Evolutionary conservation across 192 early-diverging fungal species (phyloP), one percentile per base, ranked within the genome.

Genomic region (Gigaspora rosea): DNA sequence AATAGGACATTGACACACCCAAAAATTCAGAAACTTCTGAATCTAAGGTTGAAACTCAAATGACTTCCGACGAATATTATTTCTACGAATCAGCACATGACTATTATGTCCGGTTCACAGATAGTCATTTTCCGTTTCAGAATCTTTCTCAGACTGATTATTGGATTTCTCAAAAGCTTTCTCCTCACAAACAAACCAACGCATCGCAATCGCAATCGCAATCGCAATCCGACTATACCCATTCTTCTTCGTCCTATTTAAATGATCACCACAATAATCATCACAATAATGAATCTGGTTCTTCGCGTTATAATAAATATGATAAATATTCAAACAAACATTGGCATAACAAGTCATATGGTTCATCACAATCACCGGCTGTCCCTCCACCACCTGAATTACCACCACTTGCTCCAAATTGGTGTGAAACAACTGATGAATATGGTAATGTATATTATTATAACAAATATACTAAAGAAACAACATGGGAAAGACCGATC

Each of bases 401-500:
- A 10, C 47, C 46, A 47, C 67, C 67, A 27, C 67, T 69, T 51
- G 67, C 67, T 1, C 67, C 67, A 2, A 69, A 69, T 51, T 69
- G 67, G 67, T 69, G 13, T 50, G 67, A 69, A 50, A 32, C 67
- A 7, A 50, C n/a, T 8, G 67, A 69, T 50, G 67, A 69, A 15
- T 69, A 69, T 50, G 67, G 67, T 15, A 8, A 51, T 20, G 15
- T 50, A 2, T 69, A 69, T 11, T 69, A 69, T 8, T 69, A 69
- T 12, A 69, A 69, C 20, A 69, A 50, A 12, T 69, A 69, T 22
- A 69, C 67, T 7, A 20, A 50, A 8, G 20, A 69, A 50, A 22
- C 67, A 41, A 13, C 46, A 22, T 69, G 67, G 64, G 64, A 66
- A n/a, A 16, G 64, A n/a, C 64, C 64, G 2, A 7, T 66, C n/a